Evolutionary conservation across 495 filamentous ascomycete species (phyloP), one percentile per base, ranked within the genome.

Genomic region (Penicillium antarcticum): DNA sequence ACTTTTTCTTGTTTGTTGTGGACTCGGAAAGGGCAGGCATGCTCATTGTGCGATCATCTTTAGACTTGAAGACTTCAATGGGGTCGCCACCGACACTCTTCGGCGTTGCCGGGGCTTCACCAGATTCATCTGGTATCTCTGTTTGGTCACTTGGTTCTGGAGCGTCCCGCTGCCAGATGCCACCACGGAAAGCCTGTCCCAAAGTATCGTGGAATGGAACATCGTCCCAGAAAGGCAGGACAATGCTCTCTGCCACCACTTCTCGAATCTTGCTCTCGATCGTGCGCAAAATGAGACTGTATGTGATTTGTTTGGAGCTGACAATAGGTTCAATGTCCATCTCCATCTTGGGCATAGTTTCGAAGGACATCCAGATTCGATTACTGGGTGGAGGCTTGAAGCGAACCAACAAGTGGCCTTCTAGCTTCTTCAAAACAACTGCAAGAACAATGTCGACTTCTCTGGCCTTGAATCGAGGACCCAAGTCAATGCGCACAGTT

Each of bases 361-460:
- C 87, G 57, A 98, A 98, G 12, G 92, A 85, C 57, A 97, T 82
- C 94, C 94, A 98, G 34, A 96, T 65, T 21, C 94, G 84, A 66
- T 97, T 97, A 69, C 89, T 96, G 1, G 94, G 94, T 29, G 94
- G 89, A 18, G 94, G 92, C 65, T 98, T 98, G 68, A 96, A 86
- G 48, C 87, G 86, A 48, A 97, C 74, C 50, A 95, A 69, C 48
- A 86, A 65, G 63, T 96, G 92, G 3, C 92, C 94, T 59, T 94
- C 86, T 9, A 97, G 70, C 56, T 86, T 89, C 63, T 88, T 92
- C 48, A 97, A 62, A 4, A 95, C 86, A 3, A 91, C 87, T 5
- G 92, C 91, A 31, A 98, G 80, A 31, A 97, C 78, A 35, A 98
- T 78, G 52, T 91, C 88, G 35, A 97, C 91, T 62, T 96, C 92